Evolutionary conservation across 148 eudicot genomes (phyloP).

Genomic region (Bassia scoparia): DNA sequence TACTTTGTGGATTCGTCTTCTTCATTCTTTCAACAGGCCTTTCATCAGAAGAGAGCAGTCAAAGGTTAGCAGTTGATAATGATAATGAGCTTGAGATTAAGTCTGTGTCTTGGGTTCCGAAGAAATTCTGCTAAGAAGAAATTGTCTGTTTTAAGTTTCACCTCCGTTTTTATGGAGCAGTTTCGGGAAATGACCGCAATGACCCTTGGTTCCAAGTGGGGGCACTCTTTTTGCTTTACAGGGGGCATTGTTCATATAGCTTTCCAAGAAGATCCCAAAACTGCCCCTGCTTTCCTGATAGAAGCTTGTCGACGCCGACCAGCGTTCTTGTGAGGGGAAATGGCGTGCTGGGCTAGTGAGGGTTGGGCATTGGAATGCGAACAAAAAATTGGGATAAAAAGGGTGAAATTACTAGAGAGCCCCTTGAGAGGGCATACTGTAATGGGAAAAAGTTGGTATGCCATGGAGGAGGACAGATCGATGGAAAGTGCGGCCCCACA

Average conservation of each 20-base stretch:
- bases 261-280: constrained; percentile 44
- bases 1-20: constrained; percentile 47
- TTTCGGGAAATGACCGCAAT: constrained; percentile 10
- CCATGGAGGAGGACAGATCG: constrained; percentile 58
- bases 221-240: constrained; percentile 63
- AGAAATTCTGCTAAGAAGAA: constrained; percentile 30
- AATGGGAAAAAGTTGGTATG: constrained; percentile 89
- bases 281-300: constrained; percentile 45
- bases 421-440: constrained; percentile 83
- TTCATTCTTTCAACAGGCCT: constrained; percentile 26
- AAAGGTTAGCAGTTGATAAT: background rate
- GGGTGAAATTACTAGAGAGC: constrained; percentile 63
- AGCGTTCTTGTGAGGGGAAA: constrained; percentile 50
- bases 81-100: constrained; percentile 20
- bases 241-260: constrained; percentile 69
- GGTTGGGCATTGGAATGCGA: constrained; percentile 72
- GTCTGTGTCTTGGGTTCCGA: constrained; percentile 16
- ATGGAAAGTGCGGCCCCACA: constrained; percentile 61
- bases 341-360: constrained; percentile 80
- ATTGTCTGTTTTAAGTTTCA: constrained; percentile 46
- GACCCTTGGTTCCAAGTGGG: constrained; percentile 51
- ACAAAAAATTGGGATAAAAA: constrained; percentile 40
- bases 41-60: constrained; percentile 20
- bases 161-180: constrained; percentile 42
- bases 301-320: constrained; percentile 56